Base-by-base conservation (phyloP, 1,284 basidiomycete species). In the Tilletia indica region DNA sequence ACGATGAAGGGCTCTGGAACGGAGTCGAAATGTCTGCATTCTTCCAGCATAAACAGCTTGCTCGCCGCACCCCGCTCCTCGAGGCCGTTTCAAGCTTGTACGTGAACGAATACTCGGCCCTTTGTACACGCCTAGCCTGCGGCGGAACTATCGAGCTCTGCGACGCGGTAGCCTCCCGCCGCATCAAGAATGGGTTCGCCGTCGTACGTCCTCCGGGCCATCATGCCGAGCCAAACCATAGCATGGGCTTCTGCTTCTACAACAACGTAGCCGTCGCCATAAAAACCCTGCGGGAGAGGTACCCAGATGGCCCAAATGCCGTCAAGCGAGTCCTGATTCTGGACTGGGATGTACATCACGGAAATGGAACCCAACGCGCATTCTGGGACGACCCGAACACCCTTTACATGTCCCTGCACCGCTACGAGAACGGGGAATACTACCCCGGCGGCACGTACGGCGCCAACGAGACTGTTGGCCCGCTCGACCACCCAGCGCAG, bases 1-100 rank as follows among this genome's bases (percentile, higher is more conserved):
- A 99, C 84, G 91, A 90, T 68, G 89, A 92, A 77, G 91, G 92
- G 68, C 90, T 95, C 77, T 97, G 94, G 94, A 89, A 94, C 74
- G 93, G 93, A 83, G 91, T 99, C 25, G 87, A 91, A 76, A 90
- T 89, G 21, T 90, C 92, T 45, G 89, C 90, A 82, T 51, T 51
- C 36, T 38, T 68, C 45, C 48, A 45, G 14, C n/a, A 16, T n/a
- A 25, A 49, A 25, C 21, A 16, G 48, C 48, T 68, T 5, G 47
- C 47, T 4, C 31, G 31, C 42, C 45, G 45, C 6, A 49, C 38
- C 11, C 47, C 67, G n/a, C 45, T 54, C 19, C 66, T 67, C 38
- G 66, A 67, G n/a, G 38, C 31, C n/a, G 66, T 36, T 9, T 45
- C 38, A 8, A 45, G 38, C 19, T 42, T 70, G 45, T 70, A 70